Percentiles rank a stretch among this genome's conserved stretches.
phyloP scores from a whole-genome alignment of 768 basidiomycete genomes.

The Tephrocybe sp. region DNA sequence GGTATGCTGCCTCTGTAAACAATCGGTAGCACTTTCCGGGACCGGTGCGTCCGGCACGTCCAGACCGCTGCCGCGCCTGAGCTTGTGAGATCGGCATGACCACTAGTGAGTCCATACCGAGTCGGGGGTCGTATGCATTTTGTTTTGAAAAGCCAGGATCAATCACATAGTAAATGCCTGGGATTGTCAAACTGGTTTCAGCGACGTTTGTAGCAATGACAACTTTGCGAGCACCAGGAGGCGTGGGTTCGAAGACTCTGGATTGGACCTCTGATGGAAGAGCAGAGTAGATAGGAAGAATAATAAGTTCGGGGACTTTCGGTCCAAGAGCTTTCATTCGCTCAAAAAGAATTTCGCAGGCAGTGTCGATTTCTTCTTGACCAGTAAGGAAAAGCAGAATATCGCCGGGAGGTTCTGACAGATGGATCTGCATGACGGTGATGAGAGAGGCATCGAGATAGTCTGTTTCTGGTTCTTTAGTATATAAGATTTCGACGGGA shows the following conservation, averaged over 20 bases:
- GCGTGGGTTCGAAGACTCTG: slow-evolving; percentile 95
- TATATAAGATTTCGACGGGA: slow-evolving; percentile 97
- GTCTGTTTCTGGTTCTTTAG: slow-evolving; percentile 96
- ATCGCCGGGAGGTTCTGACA: slow-evolving; percentile 97
- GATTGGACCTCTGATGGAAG: slow-evolving; percentile 98
- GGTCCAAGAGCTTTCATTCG: slow-evolving; percentile 98
- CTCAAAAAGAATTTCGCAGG: slow-evolving; percentile 95
- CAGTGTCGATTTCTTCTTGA: slow-evolving; percentile 97
- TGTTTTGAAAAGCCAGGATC: slow-evolving; percentile 99
- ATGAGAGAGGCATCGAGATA: slow-evolving; percentile 98
- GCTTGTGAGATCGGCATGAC: slow-evolving; percentile 99
- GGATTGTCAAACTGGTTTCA: slow-evolving; percentile 97
- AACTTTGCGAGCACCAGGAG: slow-evolving; percentile 97
- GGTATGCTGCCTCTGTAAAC: slow-evolving; percentile 96
- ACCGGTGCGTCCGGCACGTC: slow-evolving; percentile 96
- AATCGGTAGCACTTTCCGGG: slow-evolving; percentile 98
- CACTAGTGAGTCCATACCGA: slow-evolving; percentile 98
- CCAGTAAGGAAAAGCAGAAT: slow-evolving; percentile 96
- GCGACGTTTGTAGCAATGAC: slow-evolving; percentile 99
- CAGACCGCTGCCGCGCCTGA: slow-evolving; percentile 92
- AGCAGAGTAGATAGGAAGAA: slow-evolving; percentile 97
- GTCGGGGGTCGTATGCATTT: slow-evolving; percentile 94
- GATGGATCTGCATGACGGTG: slow-evolving; percentile 98
- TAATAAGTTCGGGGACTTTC: slow-evolving; percentile 96
- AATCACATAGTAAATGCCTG: slow-evolving; percentile 98